Evolutionary conservation across 805 yeast species (phyloP).

Genomic region (Diddensiella santjacobensis): DNA sequence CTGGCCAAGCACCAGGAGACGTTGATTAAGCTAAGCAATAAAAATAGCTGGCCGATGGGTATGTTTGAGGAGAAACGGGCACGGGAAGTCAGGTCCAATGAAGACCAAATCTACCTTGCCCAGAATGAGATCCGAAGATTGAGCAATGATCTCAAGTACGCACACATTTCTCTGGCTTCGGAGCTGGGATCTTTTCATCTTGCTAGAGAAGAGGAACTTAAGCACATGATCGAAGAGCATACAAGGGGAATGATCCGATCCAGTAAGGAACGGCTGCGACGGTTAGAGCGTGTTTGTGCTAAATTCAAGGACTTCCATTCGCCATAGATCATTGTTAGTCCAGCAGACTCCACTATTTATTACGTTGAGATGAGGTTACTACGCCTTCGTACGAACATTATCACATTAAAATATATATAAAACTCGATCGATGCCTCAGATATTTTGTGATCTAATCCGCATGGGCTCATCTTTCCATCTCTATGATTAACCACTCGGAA

Average conservation of each 20-base stretch:
- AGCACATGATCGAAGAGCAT: constrained; percentile 23
- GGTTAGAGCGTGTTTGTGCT: constrained; percentile 12
- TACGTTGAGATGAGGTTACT: too few species aligned
- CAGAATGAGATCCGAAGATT: constrained; percentile 29
- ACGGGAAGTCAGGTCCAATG: constrained; percentile 30
- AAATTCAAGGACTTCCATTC: not conserved
- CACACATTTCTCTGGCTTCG: constrained; percentile 36
- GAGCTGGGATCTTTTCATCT: constrained; percentile 38
- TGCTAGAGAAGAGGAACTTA: constrained; percentile 33
- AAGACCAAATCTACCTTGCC: constrained; percentile 28
- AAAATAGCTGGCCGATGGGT: constrained; percentile 31
- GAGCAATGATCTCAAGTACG: constrained; percentile 31
- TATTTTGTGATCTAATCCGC: constrained; percentile 18
- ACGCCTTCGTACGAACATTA: too few species aligned
- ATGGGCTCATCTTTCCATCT: not conserved
- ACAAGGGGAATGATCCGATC: constrained; percentile 21
- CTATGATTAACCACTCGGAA: constrained; percentile 7
- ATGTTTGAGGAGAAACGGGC: constrained; percentile 34
- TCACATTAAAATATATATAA: too few species aligned
- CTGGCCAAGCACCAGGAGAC: constrained; percentile 23
- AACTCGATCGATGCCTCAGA: too few species aligned
- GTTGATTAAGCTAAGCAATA: constrained; percentile 23
- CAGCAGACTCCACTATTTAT: too few species aligned
- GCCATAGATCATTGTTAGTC: not conserved
- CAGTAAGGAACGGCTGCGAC: constrained; percentile 21